Evolutionary conservation across 139 green algal species (phyloP).

Genomic region (Ettlia oleoabundans): DNA sequence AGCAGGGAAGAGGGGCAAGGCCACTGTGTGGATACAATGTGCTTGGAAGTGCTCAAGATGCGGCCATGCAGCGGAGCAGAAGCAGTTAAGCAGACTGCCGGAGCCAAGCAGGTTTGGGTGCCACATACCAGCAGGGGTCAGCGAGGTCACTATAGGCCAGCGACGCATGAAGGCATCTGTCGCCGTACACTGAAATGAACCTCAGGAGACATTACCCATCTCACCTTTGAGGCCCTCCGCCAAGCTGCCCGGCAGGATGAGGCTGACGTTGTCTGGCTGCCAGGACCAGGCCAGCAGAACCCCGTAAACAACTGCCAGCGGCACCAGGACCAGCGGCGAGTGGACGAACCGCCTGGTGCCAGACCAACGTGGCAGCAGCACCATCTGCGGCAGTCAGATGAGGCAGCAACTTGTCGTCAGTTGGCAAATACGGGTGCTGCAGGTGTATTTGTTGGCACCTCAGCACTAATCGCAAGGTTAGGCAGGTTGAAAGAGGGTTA

Average conservation of each 20-base stretch:
- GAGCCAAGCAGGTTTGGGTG: not conserved
- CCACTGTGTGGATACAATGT: too few relatives aligned
- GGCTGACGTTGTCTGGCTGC: slow-evolving; percentile 70
- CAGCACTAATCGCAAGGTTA: too few relatives aligned
- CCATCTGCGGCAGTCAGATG: slow-evolving; percentile 15
- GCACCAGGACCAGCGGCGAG: slow-evolving; percentile 31
- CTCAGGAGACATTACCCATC: too few relatives aligned
- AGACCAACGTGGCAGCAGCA: slow-evolving; percentile 21
- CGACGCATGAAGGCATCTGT: not conserved
- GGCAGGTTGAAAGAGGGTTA: too few relatives aligned
- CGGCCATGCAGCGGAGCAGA: too few relatives aligned
- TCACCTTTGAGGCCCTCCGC: slow-evolving; percentile 60
- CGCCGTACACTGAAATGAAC: not conserved
- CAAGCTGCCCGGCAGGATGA: slow-evolving; percentile 76
- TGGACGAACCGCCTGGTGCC: not conserved
- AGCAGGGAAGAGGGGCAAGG: too few relatives aligned
- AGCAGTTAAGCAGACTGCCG: not conserved
- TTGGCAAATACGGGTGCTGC: not conserved
- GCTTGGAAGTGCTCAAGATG: too few relatives aligned
- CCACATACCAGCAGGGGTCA: too few relatives aligned
- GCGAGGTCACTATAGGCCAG: not conserved
- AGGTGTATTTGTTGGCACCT: too few relatives aligned
- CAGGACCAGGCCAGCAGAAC: slow-evolving; percentile 65
- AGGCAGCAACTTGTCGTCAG: too few relatives aligned
- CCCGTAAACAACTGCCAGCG: slow-evolving; percentile 61